phyloP scores from a whole-genome alignment of 2,329 filamentous ascomycete genomes.

The Catunica adiposa region DNA sequence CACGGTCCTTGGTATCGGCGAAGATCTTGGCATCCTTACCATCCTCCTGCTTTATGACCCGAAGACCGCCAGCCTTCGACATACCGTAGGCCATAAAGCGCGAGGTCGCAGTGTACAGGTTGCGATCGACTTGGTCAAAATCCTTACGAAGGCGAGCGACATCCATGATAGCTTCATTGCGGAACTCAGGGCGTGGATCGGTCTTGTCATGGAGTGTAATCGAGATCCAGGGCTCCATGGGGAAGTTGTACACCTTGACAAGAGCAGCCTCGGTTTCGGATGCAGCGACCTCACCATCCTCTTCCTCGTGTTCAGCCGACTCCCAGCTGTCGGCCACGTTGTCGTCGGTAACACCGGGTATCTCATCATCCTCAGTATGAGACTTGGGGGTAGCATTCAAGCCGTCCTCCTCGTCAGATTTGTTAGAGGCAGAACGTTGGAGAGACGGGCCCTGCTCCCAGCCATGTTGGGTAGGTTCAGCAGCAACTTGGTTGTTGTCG shows the following conservation, averaged over 20 bases:
- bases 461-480: background rate
- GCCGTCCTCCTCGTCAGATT: conserved; percentile 16
- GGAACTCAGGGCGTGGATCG: conserved; percentile 46
- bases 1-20: conserved; percentile 75
- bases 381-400: conserved; percentile 7
- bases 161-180: conserved; percentile 70
- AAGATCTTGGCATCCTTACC: conserved; percentile 86
- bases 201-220: conserved; percentile 53
- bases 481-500: background rate
- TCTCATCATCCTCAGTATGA: conserved; percentile 5
- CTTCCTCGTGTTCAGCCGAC: conserved; percentile 60
- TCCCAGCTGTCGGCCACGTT: conserved; percentile 74
- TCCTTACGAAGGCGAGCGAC: conserved; percentile 93
- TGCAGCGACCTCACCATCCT: conserved; percentile 48
- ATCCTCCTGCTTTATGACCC: conserved; percentile 87
- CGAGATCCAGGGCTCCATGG: conserved; percentile 88
- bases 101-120: conserved; percentile 74
- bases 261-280: conserved; percentile 11
- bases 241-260: conserved; percentile 83
- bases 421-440: background rate
- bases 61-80: conserved; percentile 80
- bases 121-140: conserved; percentile 92
- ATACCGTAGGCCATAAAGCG: conserved; percentile 90
- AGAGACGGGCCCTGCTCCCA: conserved; percentile 3
- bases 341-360: conserved; percentile 3